Conservation (phyloP, 768 basidiomycete species). For the Hygrocybe punicea region DNA sequence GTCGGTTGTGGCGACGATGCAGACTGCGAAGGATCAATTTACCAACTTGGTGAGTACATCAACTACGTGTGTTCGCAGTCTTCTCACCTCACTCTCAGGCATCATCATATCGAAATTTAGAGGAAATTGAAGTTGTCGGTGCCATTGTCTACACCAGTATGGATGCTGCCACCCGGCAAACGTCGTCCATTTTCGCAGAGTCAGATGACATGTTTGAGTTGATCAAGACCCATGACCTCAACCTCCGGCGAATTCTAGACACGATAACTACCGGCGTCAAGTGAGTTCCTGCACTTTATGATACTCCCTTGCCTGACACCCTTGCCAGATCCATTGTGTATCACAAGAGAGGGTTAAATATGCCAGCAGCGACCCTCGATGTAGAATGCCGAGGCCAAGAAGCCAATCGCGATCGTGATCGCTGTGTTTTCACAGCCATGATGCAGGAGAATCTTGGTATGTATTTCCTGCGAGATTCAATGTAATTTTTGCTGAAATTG, state of each 20-base stretch:
- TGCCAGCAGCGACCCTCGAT: not conserved
- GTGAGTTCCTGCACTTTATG: not conserved
- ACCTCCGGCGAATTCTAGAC: not conserved
- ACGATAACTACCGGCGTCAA: not conserved
- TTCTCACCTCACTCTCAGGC: not conserved
- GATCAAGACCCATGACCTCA: not conserved
- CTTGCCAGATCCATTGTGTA: not conserved
- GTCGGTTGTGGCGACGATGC: not conserved
- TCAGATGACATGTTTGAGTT: not conserved
- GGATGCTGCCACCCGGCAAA: not conserved
- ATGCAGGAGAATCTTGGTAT: not conserved
- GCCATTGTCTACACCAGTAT: not conserved
- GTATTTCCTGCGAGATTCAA: not conserved
- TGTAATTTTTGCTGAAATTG: not conserved
- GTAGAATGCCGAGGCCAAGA: not conserved
- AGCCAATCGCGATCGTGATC: not conserved
- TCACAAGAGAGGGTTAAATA: not conserved
- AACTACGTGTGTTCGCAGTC: too few relatives aligned
- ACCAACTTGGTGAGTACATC: not conserved
- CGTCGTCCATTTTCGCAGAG: not conserved
- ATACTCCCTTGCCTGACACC: not conserved
- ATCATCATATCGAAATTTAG: not conserved
- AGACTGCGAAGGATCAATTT: not conserved
- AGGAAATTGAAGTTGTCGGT: not conserved
- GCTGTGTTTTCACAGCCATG: not conserved